These are phyloP conservation scores for Lecanosticta acicola DNA, from an alignment of 2,329 filamentous ascomycete genomes.

Conservation along the genomic window DNA sequence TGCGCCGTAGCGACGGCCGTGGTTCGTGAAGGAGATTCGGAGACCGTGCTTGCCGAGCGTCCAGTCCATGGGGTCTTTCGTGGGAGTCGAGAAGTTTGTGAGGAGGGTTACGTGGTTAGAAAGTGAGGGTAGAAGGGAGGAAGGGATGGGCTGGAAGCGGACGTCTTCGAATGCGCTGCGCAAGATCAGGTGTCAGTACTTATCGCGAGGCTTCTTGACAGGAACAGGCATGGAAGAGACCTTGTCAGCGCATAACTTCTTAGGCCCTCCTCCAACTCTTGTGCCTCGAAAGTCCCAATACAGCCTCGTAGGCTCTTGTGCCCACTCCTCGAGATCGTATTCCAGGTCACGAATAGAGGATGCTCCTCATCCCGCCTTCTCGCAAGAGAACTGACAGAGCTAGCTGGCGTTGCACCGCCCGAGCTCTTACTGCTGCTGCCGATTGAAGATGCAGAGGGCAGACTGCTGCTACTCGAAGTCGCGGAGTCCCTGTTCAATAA, in stretches of 20 bases:
- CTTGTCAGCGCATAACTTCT: slow-evolving; percentile 78
- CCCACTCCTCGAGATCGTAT: slow-evolving; percentile 59
- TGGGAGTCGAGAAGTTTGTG: slow-evolving; percentile 61
- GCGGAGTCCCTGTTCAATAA: slow-evolving; percentile 31
- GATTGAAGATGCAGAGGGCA: slow-evolving; percentile 23
- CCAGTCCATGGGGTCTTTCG: slow-evolving; percentile 72
- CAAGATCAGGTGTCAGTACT: slow-evolving; percentile 3
- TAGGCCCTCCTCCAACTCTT: slow-evolving; percentile 67
- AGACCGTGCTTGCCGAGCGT: slow-evolving; percentile 78
- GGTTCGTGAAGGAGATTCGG: slow-evolving; percentile 74
- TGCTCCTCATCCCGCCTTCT: slow-evolving; percentile 36
- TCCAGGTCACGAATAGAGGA: slow-evolving; percentile 94
- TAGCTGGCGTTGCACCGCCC: slow-evolving; percentile 29
- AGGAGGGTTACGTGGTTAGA: slow-evolving; percentile 66
- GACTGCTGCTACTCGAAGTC: slow-evolving; percentile 25
- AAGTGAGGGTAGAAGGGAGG: slow-evolving; percentile 61
- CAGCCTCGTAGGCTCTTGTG: slow-evolving; percentile 76
- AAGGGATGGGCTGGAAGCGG: slow-evolving; percentile 58
- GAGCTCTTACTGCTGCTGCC: slow-evolving; percentile 16
- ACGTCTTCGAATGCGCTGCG: slow-evolving; percentile 57
- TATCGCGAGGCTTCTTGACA: not conserved
- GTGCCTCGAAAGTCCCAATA: slow-evolving; percentile 86
- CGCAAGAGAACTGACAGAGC: slow-evolving; percentile 40
- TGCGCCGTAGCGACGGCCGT: slow-evolving; percentile 67
- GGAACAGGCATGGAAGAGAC: slow-evolving; percentile 28